These are phyloP conservation scores for Taxawa tesnikishii DNA, from an alignment of 2,329 filamentous ascomycete genomes.

Conservation along the genomic window DNA sequence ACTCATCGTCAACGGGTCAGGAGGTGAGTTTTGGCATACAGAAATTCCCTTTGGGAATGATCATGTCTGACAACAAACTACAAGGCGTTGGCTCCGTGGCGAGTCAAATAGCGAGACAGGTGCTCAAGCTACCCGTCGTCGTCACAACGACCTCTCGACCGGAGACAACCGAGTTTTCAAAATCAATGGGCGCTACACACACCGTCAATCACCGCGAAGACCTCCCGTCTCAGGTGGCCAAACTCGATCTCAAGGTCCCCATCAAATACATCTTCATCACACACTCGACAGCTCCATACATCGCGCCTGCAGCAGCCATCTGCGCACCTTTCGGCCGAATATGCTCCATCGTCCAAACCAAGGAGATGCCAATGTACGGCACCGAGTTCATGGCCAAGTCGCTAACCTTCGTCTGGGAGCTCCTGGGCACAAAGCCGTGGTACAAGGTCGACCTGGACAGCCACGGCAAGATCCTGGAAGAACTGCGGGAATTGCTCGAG, in stretches of 20 bases:
- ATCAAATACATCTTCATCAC: conserved; percentile 33
- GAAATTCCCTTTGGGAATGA: neutral
- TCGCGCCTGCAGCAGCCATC: conserved; percentile 24
- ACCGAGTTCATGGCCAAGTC: conserved; percentile 35
- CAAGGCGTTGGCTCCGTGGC: conserved; percentile 29
- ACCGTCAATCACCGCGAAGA: conserved; percentile 31
- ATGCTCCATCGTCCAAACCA: conserved; percentile 32
- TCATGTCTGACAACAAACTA: neutral
- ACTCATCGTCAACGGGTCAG: conserved; percentile 35
- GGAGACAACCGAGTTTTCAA: conserved; percentile 27
- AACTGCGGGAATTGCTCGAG: conserved; percentile 22
- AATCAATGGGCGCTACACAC: conserved; percentile 30
- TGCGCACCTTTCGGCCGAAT: conserved; percentile 32
- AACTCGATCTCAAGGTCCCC: conserved; percentile 22
- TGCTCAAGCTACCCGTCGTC: conserved; percentile 29
- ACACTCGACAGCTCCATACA: conserved; percentile 27
- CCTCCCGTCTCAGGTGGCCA: conserved; percentile 24
- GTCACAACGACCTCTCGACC: conserved; percentile 30
- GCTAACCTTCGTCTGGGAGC: conserved; percentile 29
- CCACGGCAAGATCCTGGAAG: conserved; percentile 27
- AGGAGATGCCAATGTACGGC: conserved; percentile 30
- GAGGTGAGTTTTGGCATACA: conserved; percentile 16
- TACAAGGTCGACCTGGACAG: conserved; percentile 26
- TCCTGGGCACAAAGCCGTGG: conserved; percentile 29
- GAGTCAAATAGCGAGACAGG: conserved; percentile 29